A percentile compares a stretch with the other conserved stretches of the same genome.
Conservation (phyloP, 2,329 filamentous ascomycete species). For the Aspergillus quadricinctus region DNA sequence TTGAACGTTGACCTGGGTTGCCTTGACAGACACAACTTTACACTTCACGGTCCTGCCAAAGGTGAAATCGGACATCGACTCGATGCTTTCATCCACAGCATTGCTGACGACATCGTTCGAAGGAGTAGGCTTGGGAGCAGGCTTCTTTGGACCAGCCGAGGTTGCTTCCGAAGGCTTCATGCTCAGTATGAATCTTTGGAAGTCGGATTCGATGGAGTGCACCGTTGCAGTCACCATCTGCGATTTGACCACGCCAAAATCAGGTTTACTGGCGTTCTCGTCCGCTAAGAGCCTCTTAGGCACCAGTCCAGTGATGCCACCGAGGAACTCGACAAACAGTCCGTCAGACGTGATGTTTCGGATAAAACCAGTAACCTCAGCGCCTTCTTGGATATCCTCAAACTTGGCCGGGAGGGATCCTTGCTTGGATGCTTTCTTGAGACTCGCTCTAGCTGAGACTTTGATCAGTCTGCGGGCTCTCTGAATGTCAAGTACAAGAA, state of each 20-base stretch:
- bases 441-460: conserved; percentile 76
- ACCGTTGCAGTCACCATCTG: conserved; percentile 73
- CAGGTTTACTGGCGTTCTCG: conserved; percentile 62
- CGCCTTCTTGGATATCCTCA: conserved; percentile 66
- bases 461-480: conserved; percentile 70
- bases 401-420: conserved; percentile 68
- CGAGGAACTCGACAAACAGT: conserved; percentile 84
- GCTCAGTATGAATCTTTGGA: conserved; percentile 65
- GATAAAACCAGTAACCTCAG: conserved; percentile 71
- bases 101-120: conserved; percentile 45
- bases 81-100: conserved; percentile 61
- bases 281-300: conserved; percentile 72
- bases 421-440: conserved; percentile 70
- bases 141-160: conserved; percentile 41
- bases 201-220: conserved; percentile 64
- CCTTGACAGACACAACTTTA: conserved; percentile 76
- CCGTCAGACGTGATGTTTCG: conserved; percentile 77
- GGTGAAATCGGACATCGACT: conserved; percentile 65
- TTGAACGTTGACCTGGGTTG: conserved; percentile 87
- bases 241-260: conserved; percentile 74
- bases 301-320: conserved; percentile 70
- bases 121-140: conserved; percentile 31
- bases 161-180: conserved; percentile 51
- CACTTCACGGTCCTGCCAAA: conserved; percentile 72
- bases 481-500: conserved; percentile 85